These are phyloP conservation scores for Flueggea neowawraea DNA, from an alignment of 441 rosid species.

Conservation along the genomic window DNA sequence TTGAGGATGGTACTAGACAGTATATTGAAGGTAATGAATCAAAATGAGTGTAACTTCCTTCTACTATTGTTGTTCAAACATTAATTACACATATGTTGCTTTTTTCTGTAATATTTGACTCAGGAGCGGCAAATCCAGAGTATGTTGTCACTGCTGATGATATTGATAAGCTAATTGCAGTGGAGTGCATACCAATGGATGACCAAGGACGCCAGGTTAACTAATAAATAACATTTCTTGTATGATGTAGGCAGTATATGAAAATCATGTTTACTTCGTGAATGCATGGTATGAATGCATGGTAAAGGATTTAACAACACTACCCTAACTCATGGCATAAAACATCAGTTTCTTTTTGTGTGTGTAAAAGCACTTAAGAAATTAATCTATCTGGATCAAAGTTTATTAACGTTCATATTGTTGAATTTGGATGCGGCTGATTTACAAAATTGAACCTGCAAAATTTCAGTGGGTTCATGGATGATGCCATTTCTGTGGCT, in stretches of 20 bases:
- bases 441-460: background rate
- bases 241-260: no score
- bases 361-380: no score
- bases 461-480: background rate
- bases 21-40: slow-evolving; percentile 80
- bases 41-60: background rate
- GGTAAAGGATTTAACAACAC: no score
- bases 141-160: slow-evolving; percentile 98
- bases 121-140: slow-evolving; percentile 99
- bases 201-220: slow-evolving; percentile 92
- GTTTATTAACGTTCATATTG: no score
- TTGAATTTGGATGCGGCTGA: background rate
- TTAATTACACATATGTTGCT: slow-evolving; percentile 7
- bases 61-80: background rate
- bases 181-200: slow-evolving; percentile 99
- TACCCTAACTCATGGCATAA: no score
- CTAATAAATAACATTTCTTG: background rate
- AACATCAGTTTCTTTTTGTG: no score
- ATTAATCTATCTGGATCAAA: no score
- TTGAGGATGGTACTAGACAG: slow-evolving; percentile 92
- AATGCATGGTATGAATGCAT: no score
- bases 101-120: slow-evolving; percentile 11
- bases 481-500: background rate
- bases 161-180: slow-evolving; percentile 93
- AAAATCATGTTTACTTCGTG: no score